Evolutionary conservation across 257 asterid genomes (phyloP), one percentile per base, ranked within the genome.

Genomic region (Nicotiana attenuata): DNA sequence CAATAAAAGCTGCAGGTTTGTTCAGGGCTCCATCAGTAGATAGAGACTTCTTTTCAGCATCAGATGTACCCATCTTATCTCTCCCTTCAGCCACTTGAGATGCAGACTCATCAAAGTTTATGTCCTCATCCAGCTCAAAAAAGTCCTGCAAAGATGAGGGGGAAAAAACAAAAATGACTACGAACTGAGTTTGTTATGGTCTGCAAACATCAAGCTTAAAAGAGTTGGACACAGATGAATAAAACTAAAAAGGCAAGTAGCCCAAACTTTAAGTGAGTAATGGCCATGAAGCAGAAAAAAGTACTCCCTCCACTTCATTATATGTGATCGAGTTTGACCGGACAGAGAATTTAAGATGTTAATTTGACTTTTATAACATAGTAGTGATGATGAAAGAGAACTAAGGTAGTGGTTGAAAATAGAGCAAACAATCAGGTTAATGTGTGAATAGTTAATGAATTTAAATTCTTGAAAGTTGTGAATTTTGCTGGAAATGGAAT

Each of bases 51-150:
- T 65, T 69, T 14, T 82, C 87, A 22, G 26, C 71, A 64, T 15
- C 80, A 78, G 81, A 79, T 65, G 65, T 65, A 84, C 82, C 88
- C 60, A n/a, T 17, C 66, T 73, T 73, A 71, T 79, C 90, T n/a
- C 81, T 83, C 75, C 84, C 84, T 65, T 86, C 89, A 31, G 83
- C 77, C 9, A 76, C 61, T 86, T 73, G 68, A 47, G 90, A 57
- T 68, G 88, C 85, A 83, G 78, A 80, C 65, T 87, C 90, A 38
- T 91, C 83, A 56, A 82, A 65, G 65, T 78, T 85, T 33, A 57
- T 83, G 81, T 92, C 93, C 78, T 89, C 93, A 81, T 91, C 96
- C 87, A 80, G 90, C 81, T 89, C 94, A 77, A 85, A 55, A 26
- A 69, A 85, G 77, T 86, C 97, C 97, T 89, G 82, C 52, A 29